These are phyloP conservation scores for Sanghuangporus baumii DNA, from an alignment of 1,284 basidiomycete genomes.

Conservation along the genomic window DNA sequence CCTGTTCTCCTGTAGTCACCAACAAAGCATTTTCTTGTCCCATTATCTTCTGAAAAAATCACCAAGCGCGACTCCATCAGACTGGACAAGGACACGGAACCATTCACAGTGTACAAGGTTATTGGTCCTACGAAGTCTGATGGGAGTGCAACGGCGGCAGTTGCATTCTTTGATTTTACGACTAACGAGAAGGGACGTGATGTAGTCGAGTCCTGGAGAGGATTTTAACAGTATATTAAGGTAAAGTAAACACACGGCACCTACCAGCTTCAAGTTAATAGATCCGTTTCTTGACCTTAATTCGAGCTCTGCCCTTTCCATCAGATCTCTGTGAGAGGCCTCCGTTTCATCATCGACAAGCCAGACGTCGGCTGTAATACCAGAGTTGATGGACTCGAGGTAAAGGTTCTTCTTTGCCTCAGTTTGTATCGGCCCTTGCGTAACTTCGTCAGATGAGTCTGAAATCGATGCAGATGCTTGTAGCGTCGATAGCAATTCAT, in stretches of 20 bases:
- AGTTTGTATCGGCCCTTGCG: not conserved
- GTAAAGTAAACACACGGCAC: not conserved
- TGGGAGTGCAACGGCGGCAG: not conserved
- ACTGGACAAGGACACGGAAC: not conserved
- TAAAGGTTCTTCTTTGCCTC: constrained; percentile 4
- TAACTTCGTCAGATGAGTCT: too few species aligned
- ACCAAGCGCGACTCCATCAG: not conserved
- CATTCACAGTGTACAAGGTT: not conserved
- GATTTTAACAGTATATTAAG: not conserved
- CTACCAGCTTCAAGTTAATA: constrained; percentile 1
- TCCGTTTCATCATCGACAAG: not conserved
- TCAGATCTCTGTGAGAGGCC: not conserved
- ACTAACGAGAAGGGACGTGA: not conserved
- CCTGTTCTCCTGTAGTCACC: constrained; percentile 1
- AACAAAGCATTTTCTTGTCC: constrained; percentile 3
- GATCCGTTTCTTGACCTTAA: not conserved
- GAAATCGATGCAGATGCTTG: not conserved
- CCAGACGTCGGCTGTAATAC: not conserved
- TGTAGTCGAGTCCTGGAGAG: not conserved
- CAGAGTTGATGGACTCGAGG: not conserved
- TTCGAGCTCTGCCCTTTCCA: not conserved
- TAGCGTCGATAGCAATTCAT: constrained; percentile 2
- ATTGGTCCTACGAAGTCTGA: not conserved
- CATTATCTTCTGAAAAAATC: constrained; percentile 3
- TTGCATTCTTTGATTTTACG: constrained; percentile 1